Evolutionary conservation across 2,329 filamentous ascomycete genomes (phyloP).

Genomic region (Trichoderma atroviride): DNA sequence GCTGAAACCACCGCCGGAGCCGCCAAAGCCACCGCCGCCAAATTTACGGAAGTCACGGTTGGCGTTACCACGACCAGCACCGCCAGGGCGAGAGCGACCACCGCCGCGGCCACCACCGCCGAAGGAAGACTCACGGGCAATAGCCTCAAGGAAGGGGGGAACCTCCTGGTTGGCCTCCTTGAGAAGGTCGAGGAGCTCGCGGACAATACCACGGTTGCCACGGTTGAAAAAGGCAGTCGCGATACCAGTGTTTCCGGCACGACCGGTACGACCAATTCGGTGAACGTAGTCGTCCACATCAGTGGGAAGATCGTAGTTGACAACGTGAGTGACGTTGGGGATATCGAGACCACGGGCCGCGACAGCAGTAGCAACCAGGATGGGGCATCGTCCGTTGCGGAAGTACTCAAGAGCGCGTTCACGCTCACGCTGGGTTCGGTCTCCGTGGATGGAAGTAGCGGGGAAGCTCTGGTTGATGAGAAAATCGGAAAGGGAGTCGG

Average conservation of each 20-base stretch:
- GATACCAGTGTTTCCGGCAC: conserved; percentile 98
- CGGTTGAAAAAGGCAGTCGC: conserved; percentile 99
- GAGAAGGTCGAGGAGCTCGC: conserved; percentile 93
- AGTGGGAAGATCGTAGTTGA: conserved; percentile 99
- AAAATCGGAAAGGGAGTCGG: conserved; percentile 96
- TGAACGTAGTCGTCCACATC: conserved; percentile 99
- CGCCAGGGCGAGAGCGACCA: conserved; percentile 55
- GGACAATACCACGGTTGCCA: conserved; percentile 95
- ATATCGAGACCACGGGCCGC: conserved; percentile 92
- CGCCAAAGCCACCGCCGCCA: conserved; percentile 58
- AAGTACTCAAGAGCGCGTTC: conserved; percentile 98
- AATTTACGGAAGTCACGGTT: conserved; percentile 91
- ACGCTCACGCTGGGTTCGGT: conserved; percentile 98
- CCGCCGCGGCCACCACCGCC: conserved; percentile 70
- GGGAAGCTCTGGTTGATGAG: conserved; percentile 98
- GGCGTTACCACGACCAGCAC: conserved; percentile 65
- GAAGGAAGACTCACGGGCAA: conserved; percentile 90
- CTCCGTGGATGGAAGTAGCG: conserved; percentile 96
- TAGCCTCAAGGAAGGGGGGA: conserved; percentile 91
- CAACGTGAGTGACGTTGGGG: conserved; percentile 92
- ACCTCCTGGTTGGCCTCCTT: conserved; percentile 99
- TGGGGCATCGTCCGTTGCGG: conserved; percentile 92
- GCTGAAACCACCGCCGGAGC: conserved; percentile 45
- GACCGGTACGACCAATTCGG: conserved; percentile 98
- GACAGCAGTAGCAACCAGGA: conserved; percentile 94